These are phyloP conservation scores for Anisodus tanguticus DNA, from an alignment of 257 asterid genomes.

Conservation along the genomic window DNA sequence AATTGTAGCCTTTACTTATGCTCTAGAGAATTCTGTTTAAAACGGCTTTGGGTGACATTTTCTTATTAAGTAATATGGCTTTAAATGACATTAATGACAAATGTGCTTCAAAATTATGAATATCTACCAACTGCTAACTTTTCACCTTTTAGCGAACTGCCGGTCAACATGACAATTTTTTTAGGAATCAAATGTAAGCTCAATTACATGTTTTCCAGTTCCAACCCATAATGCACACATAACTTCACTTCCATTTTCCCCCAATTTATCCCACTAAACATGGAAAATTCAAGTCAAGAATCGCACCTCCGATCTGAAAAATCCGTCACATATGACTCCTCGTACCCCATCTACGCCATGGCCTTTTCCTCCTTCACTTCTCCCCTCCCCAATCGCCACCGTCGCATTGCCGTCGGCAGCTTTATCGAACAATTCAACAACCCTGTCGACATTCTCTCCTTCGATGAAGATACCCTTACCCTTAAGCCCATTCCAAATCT, in stretches of 20 bases:
- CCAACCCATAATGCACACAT: not conserved
- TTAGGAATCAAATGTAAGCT: not conserved
- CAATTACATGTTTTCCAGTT: not conserved
- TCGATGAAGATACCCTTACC: constrained; percentile 65
- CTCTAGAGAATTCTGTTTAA: not conserved
- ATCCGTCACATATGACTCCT: constrained; percentile 55
- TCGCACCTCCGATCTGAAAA: constrained; percentile 50
- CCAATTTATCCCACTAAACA: not conserved
- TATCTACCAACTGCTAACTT: not conserved
- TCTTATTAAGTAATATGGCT: not conserved
- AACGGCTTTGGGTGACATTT: not conserved
- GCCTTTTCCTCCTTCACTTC: constrained; percentile 57
- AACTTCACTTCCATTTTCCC: not conserved
- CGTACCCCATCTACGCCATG: constrained; percentile 75
- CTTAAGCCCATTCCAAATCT: constrained; percentile 57
- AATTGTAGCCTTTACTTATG: not conserved
- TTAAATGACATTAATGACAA: not conserved
- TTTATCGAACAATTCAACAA: constrained; percentile 74
- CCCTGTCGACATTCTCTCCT: constrained; percentile 75
- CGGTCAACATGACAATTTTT: not conserved
- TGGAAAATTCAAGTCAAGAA: constrained; percentile 61
- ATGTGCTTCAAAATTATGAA: not conserved
- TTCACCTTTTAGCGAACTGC: not conserved
- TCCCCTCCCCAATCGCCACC: constrained; percentile 43
- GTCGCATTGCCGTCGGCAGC: constrained; percentile 71